Evolutionary conservation across 129 eudicot genomes (phyloP).

Genomic region (Erigeron canadensis): DNA sequence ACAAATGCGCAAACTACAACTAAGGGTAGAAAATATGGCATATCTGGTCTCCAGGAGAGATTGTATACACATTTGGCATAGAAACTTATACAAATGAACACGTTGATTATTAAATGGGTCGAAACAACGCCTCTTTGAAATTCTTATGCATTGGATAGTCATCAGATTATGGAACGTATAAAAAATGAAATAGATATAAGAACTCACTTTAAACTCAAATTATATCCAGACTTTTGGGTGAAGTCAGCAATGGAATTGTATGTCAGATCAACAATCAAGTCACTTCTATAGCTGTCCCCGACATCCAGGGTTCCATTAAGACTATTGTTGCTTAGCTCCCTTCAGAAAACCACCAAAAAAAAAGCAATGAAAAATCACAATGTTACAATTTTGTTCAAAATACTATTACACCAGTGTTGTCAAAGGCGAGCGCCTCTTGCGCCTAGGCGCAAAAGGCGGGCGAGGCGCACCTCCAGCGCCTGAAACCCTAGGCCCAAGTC

Average conservation of each 20-base stretch:
- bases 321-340: constrained; percentile 63
- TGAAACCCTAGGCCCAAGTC: too few relatives aligned
- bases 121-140: neutral
- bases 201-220: constrained; percentile 51
- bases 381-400: neutral
- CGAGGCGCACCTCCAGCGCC: too few relatives aligned
- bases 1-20: too few relatives aligned
- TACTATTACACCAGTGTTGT: too few relatives aligned
- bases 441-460: too few relatives aligned
- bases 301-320: constrained; percentile 67
- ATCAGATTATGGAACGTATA: constrained; percentile 7
- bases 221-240: constrained; percentile 40
- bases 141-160: neutral
- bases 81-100: too few relatives aligned
- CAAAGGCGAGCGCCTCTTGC: too few relatives aligned
- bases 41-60: too few relatives aligned
- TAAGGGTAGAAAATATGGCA: too few relatives aligned
- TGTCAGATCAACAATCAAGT: constrained; percentile 55
- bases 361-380: neutral
- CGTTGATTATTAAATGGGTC: too few relatives aligned
- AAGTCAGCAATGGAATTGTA: constrained; percentile 58
- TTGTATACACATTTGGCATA: neutral
- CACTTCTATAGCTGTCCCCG: constrained; percentile 48
- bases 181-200: neutral
- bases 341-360: constrained; percentile 29